Evolutionary conservation across 2,329 filamentous ascomycete genomes (phyloP).

Genomic region (Phaeosphaeriaceae sp.): DNA sequence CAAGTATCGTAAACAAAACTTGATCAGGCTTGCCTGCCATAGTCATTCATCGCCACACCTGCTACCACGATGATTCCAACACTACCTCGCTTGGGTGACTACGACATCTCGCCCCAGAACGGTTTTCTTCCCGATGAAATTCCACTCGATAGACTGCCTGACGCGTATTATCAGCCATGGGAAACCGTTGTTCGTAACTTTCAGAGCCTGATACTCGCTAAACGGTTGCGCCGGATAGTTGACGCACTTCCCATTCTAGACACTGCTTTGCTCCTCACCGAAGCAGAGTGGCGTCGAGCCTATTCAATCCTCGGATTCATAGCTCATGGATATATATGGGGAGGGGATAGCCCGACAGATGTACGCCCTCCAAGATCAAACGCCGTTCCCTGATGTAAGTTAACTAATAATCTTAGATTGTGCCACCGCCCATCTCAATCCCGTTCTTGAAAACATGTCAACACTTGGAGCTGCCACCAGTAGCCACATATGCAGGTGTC

Average conservation of each 20-base stretch:
- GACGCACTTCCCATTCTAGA: slow-evolving; percentile 83
- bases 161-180: slow-evolving; percentile 95
- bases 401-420: slow-evolving; percentile 51
- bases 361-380: slow-evolving; percentile 52
- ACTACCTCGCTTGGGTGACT: slow-evolving; percentile 68
- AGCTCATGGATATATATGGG: slow-evolving; percentile 89
- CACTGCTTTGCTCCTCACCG: slow-evolving; percentile 78
- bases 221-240: slow-evolving; percentile 78
- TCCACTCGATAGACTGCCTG: slow-evolving; percentile 80
- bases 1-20: background rate
- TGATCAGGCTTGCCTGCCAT: no score
- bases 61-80: slow-evolving; percentile 48
- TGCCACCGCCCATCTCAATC: slow-evolving; percentile 82
- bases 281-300: slow-evolving; percentile 89
- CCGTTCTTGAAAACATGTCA: slow-evolving; percentile 80
- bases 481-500: slow-evolving; percentile 90
- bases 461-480: slow-evolving; percentile 83
- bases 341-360: slow-evolving; percentile 75
- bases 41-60: background rate
- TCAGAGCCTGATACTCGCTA: slow-evolving; percentile 84
- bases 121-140: slow-evolving; percentile 87
- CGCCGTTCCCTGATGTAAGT: slow-evolving; percentile 4
- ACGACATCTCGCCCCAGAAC: slow-evolving; percentile 77
- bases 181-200: slow-evolving; percentile 85
- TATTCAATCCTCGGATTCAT: slow-evolving; percentile 81